Percentiles rank a stretch among this genome's conserved stretches.
Evolutionary conservation across 208 protist genomes (phyloP).

Genomic region (Leishmania martiniquensis): DNA sequence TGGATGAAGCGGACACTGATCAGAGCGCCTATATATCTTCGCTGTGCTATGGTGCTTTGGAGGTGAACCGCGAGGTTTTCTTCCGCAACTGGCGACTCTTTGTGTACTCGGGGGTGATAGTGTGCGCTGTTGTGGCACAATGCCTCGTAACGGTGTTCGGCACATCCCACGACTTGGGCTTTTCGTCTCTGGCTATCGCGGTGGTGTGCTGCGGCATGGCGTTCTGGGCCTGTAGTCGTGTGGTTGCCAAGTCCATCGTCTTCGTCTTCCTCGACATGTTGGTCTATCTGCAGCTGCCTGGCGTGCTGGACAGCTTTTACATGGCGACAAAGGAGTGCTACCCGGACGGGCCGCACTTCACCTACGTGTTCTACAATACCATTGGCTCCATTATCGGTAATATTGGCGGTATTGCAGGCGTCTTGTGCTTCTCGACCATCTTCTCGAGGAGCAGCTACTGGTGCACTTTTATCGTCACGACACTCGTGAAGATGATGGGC

Average conservation of each 20-base stretch:
- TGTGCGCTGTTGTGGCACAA: constrained; percentile 22
- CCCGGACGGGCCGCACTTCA: constrained; percentile 48
- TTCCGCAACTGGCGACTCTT: constrained; percentile 36
- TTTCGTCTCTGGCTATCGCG: constrained; percentile 11
- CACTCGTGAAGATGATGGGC: constrained; percentile 36
- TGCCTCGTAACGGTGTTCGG: constrained; percentile 23
- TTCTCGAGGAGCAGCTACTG: constrained; percentile 54
- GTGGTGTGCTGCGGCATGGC: constrained; percentile 12
- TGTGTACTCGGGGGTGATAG: constrained; percentile 34
- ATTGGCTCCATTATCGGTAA: constrained; percentile 50
- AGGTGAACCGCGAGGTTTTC: too few species aligned
- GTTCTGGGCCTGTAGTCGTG: constrained; percentile 36
- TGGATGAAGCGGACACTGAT: too few species aligned
- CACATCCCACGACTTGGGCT: constrained; percentile 16
- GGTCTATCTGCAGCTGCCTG: constrained; percentile 50
- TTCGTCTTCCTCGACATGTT: constrained; percentile 45
- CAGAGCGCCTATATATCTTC: too few species aligned
- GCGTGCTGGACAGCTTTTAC: constrained; percentile 50
- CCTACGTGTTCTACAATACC: constrained; percentile 51
- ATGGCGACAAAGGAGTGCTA: constrained; percentile 29
- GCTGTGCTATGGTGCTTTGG: too few species aligned
- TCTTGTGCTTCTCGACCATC: constrained; percentile 44
- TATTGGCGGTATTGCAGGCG: constrained; percentile 34
- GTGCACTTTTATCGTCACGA: constrained; percentile 53
- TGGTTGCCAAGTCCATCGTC: constrained; percentile 46